Evolutionary conservation across 2,329 filamentous ascomycete genomes (phyloP), one percentile per base, ranked within the genome.

Genomic region (Ceratocystis huliohia): DNA sequence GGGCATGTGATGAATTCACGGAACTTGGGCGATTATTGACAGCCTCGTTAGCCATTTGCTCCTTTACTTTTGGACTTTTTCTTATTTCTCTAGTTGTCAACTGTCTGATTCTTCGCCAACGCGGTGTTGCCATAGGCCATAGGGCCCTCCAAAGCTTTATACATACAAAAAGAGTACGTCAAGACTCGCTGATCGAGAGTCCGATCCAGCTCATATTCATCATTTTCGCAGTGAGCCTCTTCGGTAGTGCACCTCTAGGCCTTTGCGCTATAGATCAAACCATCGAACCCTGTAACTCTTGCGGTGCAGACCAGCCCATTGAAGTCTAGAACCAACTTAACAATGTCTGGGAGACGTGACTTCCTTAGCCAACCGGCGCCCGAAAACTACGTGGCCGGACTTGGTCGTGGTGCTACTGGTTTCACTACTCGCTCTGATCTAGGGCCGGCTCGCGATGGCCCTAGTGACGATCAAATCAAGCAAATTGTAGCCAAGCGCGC

Each of bases 351-450:
- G 72, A 88, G 91, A 79, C 82, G 84, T 73, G 91, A 96, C 77
- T 97, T 97, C 73, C 78, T 97, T 68, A 92, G 83, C 77, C 91
- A 96, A 76, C 87, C 88, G 69, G 88, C 88, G 66, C 88, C 88
- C 13, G 88, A 91, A 72, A 93, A 92, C 76, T 93, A 93, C 73
- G 93, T 99, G 70, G 94, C 94, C 70, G 94, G 94, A 83, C 86
- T 99, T 69, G 94, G 94, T 77, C 89, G 95, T 82, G 94, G 94
- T 78, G 95, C 95, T 25, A 99, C 94, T 6, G 94, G 95, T 68
- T 99, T 99, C 79, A 97, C 94, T 17, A 99, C 94, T 50, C 86
- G 95, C 73, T 97, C 93, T 67, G 94, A 99, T 82, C 81, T 99
- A 67, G 94, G 95, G 67, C 94, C 95, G 63, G 93, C 93, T 68